Conservation (phyloP, 2,329 filamentous ascomycete genomes). For the Cladophialophora bantiana region DNA sequence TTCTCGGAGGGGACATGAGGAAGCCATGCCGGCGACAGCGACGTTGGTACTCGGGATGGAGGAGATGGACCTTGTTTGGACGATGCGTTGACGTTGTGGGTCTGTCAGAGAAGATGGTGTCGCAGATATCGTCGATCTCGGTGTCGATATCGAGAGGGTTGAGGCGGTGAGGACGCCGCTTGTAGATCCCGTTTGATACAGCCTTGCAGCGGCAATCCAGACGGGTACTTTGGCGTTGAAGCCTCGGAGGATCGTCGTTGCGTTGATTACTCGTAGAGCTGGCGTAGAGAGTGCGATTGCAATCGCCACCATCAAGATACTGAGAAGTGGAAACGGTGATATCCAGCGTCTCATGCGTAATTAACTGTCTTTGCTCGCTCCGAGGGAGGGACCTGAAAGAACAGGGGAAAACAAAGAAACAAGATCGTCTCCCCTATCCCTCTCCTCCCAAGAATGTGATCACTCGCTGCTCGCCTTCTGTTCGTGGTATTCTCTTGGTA, state of each 20-base stretch:
- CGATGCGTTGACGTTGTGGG: background rate
- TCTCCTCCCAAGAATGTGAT: too few relatives aligned
- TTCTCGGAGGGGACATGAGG: constrained; percentile 4
- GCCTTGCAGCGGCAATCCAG: background rate
- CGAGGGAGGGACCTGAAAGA: background rate
- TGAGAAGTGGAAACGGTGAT: background rate
- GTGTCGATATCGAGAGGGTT: background rate
- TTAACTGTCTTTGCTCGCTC: too few relatives aligned
- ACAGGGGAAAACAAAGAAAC: background rate
- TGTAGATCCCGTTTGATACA: background rate
- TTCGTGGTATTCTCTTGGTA: too few relatives aligned
- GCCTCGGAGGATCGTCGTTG: background rate
- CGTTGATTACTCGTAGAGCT: background rate
- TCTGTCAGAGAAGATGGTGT: background rate
- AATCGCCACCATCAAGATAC: constrained; percentile 22
- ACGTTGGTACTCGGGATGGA: background rate
- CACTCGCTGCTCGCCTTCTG: too few relatives aligned
- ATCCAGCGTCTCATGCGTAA: constrained; percentile 10
- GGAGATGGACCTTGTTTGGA: background rate
- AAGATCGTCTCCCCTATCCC: background rate
- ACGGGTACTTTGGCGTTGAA: background rate
- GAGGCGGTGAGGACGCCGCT: background rate
- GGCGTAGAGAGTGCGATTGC: constrained; percentile 10
- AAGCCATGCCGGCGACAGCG: constrained; percentile 7
- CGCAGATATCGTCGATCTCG: background rate